A percentile compares a stretch with the other conserved stretches of the same genome.
Conservation (phyloP, 768 basidiomycete species). For the Mycena pura region DNA sequence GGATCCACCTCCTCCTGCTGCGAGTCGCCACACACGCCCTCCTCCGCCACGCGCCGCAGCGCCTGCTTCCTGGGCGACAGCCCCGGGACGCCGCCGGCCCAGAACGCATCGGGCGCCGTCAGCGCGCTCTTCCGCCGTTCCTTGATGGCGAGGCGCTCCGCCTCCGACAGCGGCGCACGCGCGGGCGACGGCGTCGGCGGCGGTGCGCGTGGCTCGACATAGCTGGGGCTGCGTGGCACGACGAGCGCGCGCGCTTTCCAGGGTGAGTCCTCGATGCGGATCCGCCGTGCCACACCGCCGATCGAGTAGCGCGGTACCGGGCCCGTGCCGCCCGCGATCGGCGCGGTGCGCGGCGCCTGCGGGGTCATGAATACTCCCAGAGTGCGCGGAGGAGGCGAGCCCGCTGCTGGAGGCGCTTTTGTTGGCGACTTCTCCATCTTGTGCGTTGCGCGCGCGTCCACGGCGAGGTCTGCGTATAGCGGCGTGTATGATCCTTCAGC, state of each 20-base stretch:
- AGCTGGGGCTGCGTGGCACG: too few relatives aligned
- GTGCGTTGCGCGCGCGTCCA: too few relatives aligned
- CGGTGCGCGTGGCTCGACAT: too few relatives aligned
- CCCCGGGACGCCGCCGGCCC: conserved; percentile 20
- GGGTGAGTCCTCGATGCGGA: conserved; percentile 22
- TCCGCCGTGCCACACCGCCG: conserved; percentile 21
- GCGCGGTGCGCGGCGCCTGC: conserved; percentile 9
- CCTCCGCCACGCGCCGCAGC: conserved; percentile 8
- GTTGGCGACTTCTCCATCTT: background rate
- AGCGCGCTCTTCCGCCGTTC: conserved; percentile 33
- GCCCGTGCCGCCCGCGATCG: background rate
- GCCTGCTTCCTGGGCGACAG: conserved; percentile 23
- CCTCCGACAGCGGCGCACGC: conserved; percentile 35
- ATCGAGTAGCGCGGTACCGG: conserved; percentile 16
- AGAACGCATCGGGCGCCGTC: conserved; percentile 24
- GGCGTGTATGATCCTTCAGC: too few relatives aligned
- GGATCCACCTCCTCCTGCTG: conserved; percentile 47
- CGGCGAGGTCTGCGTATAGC: too few relatives aligned
- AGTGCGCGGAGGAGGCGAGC: background rate
- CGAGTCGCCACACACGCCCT: background rate
- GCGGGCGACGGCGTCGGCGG: conserved; percentile 43
- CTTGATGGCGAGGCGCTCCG: conserved; percentile 23
- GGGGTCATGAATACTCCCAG: conserved; percentile 25
- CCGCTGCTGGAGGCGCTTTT: background rate
- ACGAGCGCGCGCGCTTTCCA: conserved; percentile 36